A percentile compares a stretch with the other conserved stretches of the same genome.
These are phyloP conservation scores for Pleurotus djamor DNA, from an alignment of 768 basidiomycete species.

Conservation along the genomic window DNA sequence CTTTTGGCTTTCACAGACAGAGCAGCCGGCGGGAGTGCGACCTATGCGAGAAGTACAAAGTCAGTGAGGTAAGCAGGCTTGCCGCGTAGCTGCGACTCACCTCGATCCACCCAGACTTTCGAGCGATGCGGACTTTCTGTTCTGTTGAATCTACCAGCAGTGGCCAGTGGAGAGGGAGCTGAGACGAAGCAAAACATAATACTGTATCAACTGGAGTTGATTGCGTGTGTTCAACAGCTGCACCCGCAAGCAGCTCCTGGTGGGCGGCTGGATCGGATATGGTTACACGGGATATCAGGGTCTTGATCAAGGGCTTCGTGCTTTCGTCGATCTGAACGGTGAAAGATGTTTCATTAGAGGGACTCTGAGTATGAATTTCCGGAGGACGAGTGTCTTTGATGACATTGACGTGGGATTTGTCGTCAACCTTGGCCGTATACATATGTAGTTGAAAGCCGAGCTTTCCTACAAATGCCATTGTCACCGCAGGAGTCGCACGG, in stretches of 20 bases:
- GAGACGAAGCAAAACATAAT: neutral
- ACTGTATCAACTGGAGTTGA: neutral
- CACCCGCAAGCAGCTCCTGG: neutral
- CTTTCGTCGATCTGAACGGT: neutral
- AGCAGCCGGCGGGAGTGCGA: conserved; percentile 12
- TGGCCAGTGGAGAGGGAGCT: neutral
- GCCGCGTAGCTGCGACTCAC: conserved; percentile 18
- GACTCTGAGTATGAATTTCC: neutral
- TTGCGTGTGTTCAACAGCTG: neutral
- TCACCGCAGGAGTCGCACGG: conserved; percentile 16
- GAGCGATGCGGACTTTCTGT: conserved; percentile 42
- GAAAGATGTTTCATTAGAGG: neutral
- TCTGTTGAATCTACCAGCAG: conserved; percentile 36
- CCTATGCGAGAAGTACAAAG: conserved; percentile 1
- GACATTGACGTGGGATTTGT: conserved; percentile 23
- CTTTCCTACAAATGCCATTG: conserved; percentile 10
- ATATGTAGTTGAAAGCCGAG: conserved; percentile 23
- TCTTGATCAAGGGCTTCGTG: neutral
- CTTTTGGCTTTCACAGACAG: conserved; percentile 8
- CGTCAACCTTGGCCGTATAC: conserved; percentile 22
- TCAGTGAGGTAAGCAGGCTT: neutral
- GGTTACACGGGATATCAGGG: too few species aligned
- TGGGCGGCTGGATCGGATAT: neutral
- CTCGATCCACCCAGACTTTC: conserved; percentile 53
- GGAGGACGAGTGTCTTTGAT: neutral